A percentile compares a stretch with the other conserved stretches of the same genome.
Conservation (phyloP, 371 early-diverging fungal species). For the Syncephalastrum racemosum region DNA sequence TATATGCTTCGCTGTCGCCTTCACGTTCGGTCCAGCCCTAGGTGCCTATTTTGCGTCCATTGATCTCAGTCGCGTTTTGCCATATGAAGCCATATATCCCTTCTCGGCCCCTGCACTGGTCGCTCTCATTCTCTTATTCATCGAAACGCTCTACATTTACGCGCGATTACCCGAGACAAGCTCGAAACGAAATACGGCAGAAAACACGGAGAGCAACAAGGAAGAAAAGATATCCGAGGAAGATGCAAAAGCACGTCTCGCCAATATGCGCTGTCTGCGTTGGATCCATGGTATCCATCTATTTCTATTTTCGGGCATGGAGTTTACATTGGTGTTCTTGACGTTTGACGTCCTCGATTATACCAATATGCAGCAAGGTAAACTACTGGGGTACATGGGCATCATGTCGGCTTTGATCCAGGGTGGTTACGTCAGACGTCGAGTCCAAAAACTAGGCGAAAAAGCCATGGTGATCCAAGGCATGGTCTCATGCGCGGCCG, state of each 20-base stretch:
- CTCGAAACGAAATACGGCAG: constrained; percentile 12
- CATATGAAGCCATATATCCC: constrained; percentile 58
- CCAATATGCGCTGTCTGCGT: constrained; percentile 56
- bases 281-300: constrained; percentile 82
- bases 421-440: constrained; percentile 90
- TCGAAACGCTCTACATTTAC: constrained; percentile 81
- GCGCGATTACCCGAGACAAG: constrained; percentile 80
- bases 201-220: not conserved
- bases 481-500: constrained; percentile 68
- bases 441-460: constrained; percentile 68
- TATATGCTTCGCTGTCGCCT: constrained; percentile 94
- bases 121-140: constrained; percentile 72
- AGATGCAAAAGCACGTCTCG: constrained; percentile 24
- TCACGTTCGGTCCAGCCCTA: constrained; percentile 93
- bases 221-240: constrained; percentile 6
- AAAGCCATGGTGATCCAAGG: constrained; percentile 77
- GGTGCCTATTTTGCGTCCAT: constrained; percentile 88
- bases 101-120: constrained; percentile 87
- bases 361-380: constrained; percentile 88
- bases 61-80: constrained; percentile 59
- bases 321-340: constrained; percentile 95
- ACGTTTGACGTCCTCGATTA: constrained; percentile 90
- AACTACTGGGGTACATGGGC: constrained; percentile 85
- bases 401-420: constrained; percentile 86
- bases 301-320: constrained; percentile 96